Evolutionary conservation across 257 asterid genomes (phyloP).

Genomic region (Orobanche coerulescens): DNA sequence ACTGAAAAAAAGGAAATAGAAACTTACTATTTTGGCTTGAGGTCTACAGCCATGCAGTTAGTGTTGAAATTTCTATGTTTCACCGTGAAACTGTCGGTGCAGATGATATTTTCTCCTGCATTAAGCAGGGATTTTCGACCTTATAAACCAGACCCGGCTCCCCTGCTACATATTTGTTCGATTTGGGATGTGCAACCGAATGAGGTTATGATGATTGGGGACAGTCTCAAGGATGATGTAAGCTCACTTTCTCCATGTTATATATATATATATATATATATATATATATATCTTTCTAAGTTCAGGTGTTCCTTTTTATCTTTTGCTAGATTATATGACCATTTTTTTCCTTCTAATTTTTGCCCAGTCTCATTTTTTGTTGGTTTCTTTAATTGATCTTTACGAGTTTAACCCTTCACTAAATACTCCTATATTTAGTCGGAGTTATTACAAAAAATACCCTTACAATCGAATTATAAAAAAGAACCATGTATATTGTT

Average conservation of each 20-base stretch:
- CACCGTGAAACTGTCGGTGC: conserved; percentile 21
- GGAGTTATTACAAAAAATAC: too few species aligned
- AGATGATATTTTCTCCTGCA: conserved; percentile 86
- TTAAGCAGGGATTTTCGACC: conserved; percentile 88
- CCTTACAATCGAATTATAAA: too few species aligned
- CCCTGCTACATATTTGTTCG: conserved; percentile 74
- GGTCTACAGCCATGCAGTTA: background rate
- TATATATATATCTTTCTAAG: too few species aligned
- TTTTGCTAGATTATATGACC: background rate
- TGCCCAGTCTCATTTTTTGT: background rate
- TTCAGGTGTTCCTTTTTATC: too few species aligned
- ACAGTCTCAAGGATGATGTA: conserved; percentile 91
- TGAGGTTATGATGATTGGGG: conserved; percentile 97
- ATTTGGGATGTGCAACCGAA: conserved; percentile 61
- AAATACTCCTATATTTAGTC: too few species aligned
- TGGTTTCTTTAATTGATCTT: background rate
- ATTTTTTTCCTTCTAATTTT: background rate
- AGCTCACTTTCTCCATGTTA: conserved; percentile 19
- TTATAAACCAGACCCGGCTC: conserved; percentile 91
- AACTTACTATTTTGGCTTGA: background rate
- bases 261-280: too few species aligned
- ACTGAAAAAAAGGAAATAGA: background rate
- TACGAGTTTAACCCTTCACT: background rate
- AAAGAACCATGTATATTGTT: too few species aligned
- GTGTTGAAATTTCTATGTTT: background rate